phyloP scores from a whole-genome alignment of 164 flowering plant species.

The Taxillus chinensis region DNA sequence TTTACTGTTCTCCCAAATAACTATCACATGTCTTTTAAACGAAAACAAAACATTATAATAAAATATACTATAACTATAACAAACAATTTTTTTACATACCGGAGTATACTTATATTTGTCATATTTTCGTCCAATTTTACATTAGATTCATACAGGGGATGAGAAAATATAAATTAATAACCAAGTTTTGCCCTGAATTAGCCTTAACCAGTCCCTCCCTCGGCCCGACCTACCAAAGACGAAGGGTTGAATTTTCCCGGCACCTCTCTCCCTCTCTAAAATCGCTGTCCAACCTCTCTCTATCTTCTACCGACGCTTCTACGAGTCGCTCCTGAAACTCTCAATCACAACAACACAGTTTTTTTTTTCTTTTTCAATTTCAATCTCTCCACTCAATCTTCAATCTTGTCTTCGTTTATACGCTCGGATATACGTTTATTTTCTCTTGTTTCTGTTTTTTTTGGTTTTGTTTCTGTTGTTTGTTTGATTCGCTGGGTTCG shows the following conservation, averaged over 20 bases:
- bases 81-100: no score
- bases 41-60: no score
- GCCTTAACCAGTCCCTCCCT: neutral
- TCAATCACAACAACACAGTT: neutral
- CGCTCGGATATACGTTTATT: neutral
- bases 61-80: no score
- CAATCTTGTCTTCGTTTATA: neutral
- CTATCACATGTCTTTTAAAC: no score
- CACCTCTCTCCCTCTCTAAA: neutral
- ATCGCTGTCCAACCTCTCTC: neutral
- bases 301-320: neutral
- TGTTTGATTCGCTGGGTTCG: neutral
- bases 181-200: neutral
- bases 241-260: neutral
- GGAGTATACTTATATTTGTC: no score
- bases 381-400: no score
- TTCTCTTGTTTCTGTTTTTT: neutral
- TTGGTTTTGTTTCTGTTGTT: neutral
- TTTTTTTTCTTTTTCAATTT: no score
- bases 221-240: constrained; percentile 5
- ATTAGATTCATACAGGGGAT: no score
- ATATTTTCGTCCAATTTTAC: no score
- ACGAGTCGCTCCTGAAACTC: neutral
- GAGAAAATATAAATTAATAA: no score
- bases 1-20: no score